phyloP scores from a whole-genome alignment of 164 flowering plant genomes.

The Liquidambar formosana region DNA sequence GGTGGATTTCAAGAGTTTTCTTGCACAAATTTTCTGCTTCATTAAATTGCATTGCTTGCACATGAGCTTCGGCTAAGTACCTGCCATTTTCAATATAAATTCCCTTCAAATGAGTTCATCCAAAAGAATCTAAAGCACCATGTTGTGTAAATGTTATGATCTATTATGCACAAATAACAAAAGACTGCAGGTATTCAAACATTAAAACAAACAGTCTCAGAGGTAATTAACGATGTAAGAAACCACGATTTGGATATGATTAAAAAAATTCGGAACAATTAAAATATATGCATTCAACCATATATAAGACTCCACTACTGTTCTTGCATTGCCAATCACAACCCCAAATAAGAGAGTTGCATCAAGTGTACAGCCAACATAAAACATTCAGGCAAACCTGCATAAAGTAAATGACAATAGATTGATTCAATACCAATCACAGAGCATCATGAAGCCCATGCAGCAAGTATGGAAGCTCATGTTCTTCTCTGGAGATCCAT shows the following conservation, averaged over 20 bases:
- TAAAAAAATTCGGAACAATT: too few relatives aligned
- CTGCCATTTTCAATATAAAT: constrained; percentile 37
- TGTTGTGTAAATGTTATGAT: not conserved
- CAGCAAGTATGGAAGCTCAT: not conserved
- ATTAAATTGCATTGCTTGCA: constrained; percentile 96
- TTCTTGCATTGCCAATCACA: not conserved
- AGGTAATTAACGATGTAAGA: not conserved
- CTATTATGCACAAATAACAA: not conserved
- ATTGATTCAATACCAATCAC: not conserved
- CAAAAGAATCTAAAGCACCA: not conserved
- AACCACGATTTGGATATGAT: too few relatives aligned
- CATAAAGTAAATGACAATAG: not conserved
- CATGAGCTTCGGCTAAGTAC: constrained; percentile 94
- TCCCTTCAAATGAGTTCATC: not conserved
- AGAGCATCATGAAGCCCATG: not conserved
- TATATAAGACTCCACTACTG: not conserved
- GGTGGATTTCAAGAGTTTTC: constrained; percentile 91
- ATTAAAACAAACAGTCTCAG: not conserved
- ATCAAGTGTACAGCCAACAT: not conserved
- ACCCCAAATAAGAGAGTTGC: not conserved
- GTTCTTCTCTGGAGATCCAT: not conserved
- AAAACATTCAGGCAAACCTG: not conserved
- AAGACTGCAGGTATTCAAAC: not conserved
- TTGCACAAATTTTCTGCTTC: constrained; percentile 86
- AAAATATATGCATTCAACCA: not conserved